Conservation (phyloP, 1,284 basidiomycete genomes). For the Moniliophthora roreri region DNA sequence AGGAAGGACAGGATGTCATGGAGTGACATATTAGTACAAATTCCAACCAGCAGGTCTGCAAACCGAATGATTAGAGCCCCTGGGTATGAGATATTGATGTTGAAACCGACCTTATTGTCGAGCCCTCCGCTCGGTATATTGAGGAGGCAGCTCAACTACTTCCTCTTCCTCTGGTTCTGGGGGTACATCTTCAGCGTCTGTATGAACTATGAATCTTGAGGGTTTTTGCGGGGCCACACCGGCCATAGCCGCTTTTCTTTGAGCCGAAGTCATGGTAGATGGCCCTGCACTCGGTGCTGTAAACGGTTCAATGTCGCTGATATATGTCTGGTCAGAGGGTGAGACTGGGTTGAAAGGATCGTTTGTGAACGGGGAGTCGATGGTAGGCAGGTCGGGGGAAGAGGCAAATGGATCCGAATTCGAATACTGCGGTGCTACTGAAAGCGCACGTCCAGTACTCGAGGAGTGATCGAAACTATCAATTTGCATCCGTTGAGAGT, state of each 20-base stretch:
- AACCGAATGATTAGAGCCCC: too few relatives aligned
- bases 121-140: conserved; percentile 58
- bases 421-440: not conserved
- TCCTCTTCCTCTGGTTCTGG: conserved; percentile 49
- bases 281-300: not conserved
- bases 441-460: conserved; percentile 3
- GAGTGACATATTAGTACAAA: conserved; percentile 1
- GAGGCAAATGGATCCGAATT: not conserved
- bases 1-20: too few relatives aligned
- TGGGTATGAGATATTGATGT: too few relatives aligned
- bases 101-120: conserved; percentile 16
- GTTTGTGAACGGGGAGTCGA: not conserved
- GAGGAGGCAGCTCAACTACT: conserved; percentile 73
- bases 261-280: conserved; percentile 34
- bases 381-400: not conserved
- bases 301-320: not conserved
- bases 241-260: conserved; percentile 53
- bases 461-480: conserved; percentile 24
- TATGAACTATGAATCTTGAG: conserved; percentile 67
- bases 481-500: conserved; percentile 27
- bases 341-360: not conserved
- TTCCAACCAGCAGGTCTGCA: too few relatives aligned
- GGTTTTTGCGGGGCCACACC: conserved; percentile 40
- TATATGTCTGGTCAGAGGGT: not conserved
- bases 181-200: conserved; percentile 59